Evolutionary conservation across 2,329 filamentous ascomycete species (phyloP).

Genomic region (Myriangium duriaei): DNA sequence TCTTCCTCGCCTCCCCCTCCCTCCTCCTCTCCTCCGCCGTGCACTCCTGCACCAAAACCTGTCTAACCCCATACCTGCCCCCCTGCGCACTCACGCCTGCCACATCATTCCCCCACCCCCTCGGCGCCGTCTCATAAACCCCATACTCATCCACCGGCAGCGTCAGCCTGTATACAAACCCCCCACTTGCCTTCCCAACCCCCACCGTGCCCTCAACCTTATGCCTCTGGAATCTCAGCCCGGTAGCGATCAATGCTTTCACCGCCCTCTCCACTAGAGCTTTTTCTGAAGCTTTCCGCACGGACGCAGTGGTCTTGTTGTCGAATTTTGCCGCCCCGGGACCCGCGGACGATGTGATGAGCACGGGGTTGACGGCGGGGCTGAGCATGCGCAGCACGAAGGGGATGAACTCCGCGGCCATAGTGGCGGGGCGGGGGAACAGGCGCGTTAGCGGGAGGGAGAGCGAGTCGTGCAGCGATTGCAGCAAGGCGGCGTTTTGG

Average conservation of each 20-base stretch:
- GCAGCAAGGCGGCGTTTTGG: slow-evolving; percentile 61
- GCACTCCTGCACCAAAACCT: slow-evolving; percentile 86
- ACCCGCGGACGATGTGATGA: slow-evolving; percentile 44
- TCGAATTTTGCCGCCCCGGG: slow-evolving; percentile 24
- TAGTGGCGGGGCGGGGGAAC: slow-evolving; percentile 66
- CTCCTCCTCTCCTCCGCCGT: slow-evolving; percentile 57
- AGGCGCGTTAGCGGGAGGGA: slow-evolving; percentile 59
- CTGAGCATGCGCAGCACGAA: slow-evolving; percentile 74
- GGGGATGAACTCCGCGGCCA: slow-evolving; percentile 73
- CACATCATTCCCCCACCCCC: slow-evolving; percentile 35
- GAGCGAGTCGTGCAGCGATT: slow-evolving; percentile 59
- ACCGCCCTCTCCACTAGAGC: slow-evolving; percentile 68
- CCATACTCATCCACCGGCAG: slow-evolving; percentile 73
- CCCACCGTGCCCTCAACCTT: slow-evolving; percentile 50
- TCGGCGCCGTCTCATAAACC: slow-evolving; percentile 56
- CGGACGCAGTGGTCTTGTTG: slow-evolving; percentile 56
- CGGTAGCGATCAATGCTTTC: slow-evolving; percentile 68
- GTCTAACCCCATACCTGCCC: slow-evolving; percentile 81
- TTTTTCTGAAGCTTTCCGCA: slow-evolving; percentile 77
- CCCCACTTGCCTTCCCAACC: slow-evolving; percentile 20
- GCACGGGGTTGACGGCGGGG: slow-evolving; percentile 81
- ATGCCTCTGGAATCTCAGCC: slow-evolving; percentile 68
- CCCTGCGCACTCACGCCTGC: slow-evolving; percentile 44
- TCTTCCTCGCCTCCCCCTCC: slow-evolving; percentile 53
- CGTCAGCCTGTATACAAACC: slow-evolving; percentile 89